A percentile compares a stretch with the other conserved stretches of the same genome.
These are phyloP conservation scores for Apodospora peruviana DNA, from an alignment of 495 filamentous ascomycete species.

Conservation along the genomic window DNA sequence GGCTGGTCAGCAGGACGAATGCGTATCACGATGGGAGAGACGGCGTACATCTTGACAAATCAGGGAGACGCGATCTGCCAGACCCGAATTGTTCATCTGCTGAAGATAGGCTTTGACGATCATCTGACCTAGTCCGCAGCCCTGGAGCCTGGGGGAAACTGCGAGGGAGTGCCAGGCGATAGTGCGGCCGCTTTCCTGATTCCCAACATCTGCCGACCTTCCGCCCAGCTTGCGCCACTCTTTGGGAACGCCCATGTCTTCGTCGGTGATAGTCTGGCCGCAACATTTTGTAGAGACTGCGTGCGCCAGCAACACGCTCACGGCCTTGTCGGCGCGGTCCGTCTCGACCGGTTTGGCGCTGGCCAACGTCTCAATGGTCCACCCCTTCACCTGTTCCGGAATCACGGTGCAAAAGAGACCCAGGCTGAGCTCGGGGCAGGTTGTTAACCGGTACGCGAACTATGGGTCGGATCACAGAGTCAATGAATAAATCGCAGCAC, in stretches of 20 bases:
- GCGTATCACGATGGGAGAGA: not conserved
- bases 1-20: constrained; percentile 4
- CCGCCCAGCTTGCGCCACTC: constrained; percentile 49
- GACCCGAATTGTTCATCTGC: constrained; percentile 51
- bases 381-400: constrained; percentile 36
- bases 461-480: constrained; percentile 25
- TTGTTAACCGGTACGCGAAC: constrained; percentile 76
- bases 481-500: not conserved
- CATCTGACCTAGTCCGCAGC: constrained; percentile 67
- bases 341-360: constrained; percentile 43
- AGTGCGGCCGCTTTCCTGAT: constrained; percentile 67
- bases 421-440: constrained; percentile 72
- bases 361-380: constrained; percentile 43
- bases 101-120: constrained; percentile 73
- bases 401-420: constrained; percentile 69
- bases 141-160: constrained; percentile 69
- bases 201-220: constrained; percentile 36
- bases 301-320: constrained; percentile 71
- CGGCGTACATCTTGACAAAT: constrained; percentile 63
- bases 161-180: constrained; percentile 78
- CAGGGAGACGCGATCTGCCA: constrained; percentile 68
- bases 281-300: constrained; percentile 68
- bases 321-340: constrained; percentile 39
- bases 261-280: constrained; percentile 60
- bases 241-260: constrained; percentile 65